Percentiles rank a stretch among this genome's conserved stretches.
Conservation (phyloP, 768 basidiomycete genomes). For the Tricholoma flavovirens region DNA sequence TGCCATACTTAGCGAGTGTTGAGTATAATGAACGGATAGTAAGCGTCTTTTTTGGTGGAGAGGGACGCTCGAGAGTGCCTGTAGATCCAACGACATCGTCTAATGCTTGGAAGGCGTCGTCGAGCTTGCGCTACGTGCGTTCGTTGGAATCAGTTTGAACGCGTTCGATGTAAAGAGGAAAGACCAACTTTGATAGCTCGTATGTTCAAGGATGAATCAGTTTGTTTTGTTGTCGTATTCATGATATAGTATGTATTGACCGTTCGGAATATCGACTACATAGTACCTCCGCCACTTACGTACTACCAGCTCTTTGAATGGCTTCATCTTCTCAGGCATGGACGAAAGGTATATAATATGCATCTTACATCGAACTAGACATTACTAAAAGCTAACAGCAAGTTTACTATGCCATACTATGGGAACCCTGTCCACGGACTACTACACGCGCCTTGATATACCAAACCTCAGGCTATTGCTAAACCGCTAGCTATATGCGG, state of each 20-base stretch:
- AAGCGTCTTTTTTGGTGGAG: conserved; percentile 49
- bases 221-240: conserved; percentile 1
- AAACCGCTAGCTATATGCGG: too few species aligned
- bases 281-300: too few species aligned
- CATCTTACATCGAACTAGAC: too few species aligned
- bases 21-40: conserved; percentile 64
- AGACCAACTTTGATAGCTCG: conserved; percentile 13
- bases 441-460: too few species aligned
- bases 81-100: conserved; percentile 54
- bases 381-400: too few species aligned
- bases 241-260: too few species aligned
- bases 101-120: conserved; percentile 70
- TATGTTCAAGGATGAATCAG: conserved; percentile 2
- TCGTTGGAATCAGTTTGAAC: neutral
- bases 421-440: too few species aligned
- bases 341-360: too few species aligned
- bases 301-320: too few species aligned
- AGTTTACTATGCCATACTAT: too few species aligned
- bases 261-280: neutral
- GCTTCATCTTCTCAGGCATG: too few species aligned
- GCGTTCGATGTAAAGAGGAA: neutral
- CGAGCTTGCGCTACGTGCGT: conserved; percentile 60
- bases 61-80: conserved; percentile 27
- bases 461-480: too few species aligned
- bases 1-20: conserved; percentile 73